These are phyloP conservation scores for Calocybe gangraenosa DNA, from an alignment of 768 basidiomycete species.

Conservation along the genomic window DNA sequence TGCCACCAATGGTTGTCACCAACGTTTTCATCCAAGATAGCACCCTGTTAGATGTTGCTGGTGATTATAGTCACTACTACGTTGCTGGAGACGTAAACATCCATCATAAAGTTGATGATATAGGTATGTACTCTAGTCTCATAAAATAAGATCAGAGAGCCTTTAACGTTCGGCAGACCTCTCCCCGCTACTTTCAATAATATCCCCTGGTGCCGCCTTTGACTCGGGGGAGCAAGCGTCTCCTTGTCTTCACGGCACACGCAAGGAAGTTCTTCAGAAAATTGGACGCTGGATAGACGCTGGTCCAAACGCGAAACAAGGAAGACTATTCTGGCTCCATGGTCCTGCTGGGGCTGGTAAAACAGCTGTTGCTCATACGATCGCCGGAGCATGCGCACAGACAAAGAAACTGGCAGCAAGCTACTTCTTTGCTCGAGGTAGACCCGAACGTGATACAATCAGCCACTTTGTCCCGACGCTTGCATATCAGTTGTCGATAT, in stretches of 20 bases:
- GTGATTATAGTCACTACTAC: too few relatives aligned
- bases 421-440: constrained; percentile 3
- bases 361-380: neutral
- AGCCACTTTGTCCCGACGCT: neutral
- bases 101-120: too few relatives aligned
- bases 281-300: neutral
- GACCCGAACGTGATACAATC: neutral
- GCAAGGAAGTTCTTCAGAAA: neutral
- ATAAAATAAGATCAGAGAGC: too few relatives aligned
- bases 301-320: neutral
- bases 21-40: too few relatives aligned
- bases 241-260: constrained; percentile 4
- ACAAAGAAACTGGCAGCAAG: neutral
- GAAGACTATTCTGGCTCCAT: neutral
- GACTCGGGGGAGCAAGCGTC: neutral
- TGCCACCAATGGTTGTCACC: too few relatives aligned
- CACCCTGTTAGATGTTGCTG: too few relatives aligned
- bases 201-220: neutral
- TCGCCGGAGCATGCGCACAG: neutral
- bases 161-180: too few relatives aligned
- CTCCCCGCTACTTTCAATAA: neutral
- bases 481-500: neutral
- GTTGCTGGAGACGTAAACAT: too few relatives aligned
- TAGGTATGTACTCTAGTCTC: too few relatives aligned
- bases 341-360: constrained; percentile 3